phyloP scores from a whole-genome alignment of 1,139 yeast species.

The Suhomyces bolitotheri region DNA sequence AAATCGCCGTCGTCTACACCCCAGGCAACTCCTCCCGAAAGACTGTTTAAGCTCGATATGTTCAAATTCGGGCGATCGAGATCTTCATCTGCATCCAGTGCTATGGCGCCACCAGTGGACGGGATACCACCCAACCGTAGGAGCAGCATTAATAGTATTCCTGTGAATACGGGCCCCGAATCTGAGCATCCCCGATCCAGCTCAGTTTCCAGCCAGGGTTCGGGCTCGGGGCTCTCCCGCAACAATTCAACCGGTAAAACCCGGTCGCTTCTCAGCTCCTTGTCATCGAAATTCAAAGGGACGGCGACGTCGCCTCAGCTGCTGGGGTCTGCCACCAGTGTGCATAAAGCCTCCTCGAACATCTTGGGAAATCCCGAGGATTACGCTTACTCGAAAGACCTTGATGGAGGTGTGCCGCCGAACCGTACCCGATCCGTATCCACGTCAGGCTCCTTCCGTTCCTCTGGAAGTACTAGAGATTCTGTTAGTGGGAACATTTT shows the following conservation, averaged over 20 bases:
- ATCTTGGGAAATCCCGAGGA: constrained; percentile 7
- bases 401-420: constrained; percentile 12
- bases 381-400: constrained; percentile 1
- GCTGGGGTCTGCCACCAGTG: constrained; percentile 1
- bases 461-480: constrained; percentile 1
- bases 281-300: constrained; percentile 56
- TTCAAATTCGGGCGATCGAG: constrained; percentile 35
- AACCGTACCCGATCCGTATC: constrained; percentile 10
- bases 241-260: constrained; percentile 31
- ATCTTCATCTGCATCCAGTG: constrained; percentile 30
- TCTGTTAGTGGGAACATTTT: constrained; percentile 3
- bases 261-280: constrained; percentile 49
- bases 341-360: constrained; percentile 6
- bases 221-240: constrained; percentile 23
- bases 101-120: constrained; percentile 2
- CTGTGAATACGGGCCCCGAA: not conserved
- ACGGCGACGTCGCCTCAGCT: constrained; percentile 2
- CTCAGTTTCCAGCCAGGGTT: constrained; percentile 10
- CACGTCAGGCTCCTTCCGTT: too few species aligned
- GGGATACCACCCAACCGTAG: constrained; percentile 14
- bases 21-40: constrained; percentile 12
- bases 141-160: constrained; percentile 18
- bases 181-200: not conserved
- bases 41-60: constrained; percentile 24
- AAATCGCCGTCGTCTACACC: constrained; percentile 4